Percentiles rank a stretch among this genome's conserved stretches.
Conservation (phyloP, 495 filamentous ascomycete genomes). For the Neurospora hispaniola region DNA sequence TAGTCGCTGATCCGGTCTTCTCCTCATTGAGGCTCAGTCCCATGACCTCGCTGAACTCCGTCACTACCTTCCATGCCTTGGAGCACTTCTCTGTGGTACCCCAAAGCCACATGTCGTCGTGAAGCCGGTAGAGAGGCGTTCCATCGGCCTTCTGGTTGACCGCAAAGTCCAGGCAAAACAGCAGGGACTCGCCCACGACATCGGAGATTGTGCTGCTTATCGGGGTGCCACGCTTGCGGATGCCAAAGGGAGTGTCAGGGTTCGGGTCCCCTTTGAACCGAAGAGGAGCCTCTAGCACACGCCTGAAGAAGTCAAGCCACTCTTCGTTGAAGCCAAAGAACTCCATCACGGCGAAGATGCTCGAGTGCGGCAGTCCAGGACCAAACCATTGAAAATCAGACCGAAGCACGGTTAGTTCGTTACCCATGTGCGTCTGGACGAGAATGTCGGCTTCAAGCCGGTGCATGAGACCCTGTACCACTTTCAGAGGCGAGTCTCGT, state of each 20-base stretch:
- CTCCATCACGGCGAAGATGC: conserved; percentile 44
- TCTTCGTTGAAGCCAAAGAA: conserved; percentile 49
- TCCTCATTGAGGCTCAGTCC: conserved; percentile 49
- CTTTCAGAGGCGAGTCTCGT: conserved; percentile 11
- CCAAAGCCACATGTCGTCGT: conserved; percentile 67
- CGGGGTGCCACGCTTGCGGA: conserved; percentile 47
- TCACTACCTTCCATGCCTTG: conserved; percentile 48
- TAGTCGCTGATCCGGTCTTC: conserved; percentile 46
- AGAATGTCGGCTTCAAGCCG: conserved; percentile 49
- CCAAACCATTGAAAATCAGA: conserved; percentile 56
- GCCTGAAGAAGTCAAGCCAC: conserved; percentile 55
- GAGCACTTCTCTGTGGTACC: conserved; percentile 43
- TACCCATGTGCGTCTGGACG: conserved; percentile 39
- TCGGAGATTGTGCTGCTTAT: conserved; percentile 47
- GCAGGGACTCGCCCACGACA: conserved; percentile 47
- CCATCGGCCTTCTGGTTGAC: conserved; percentile 48
- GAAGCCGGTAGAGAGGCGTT: conserved; percentile 49
- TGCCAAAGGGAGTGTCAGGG: conserved; percentile 14
- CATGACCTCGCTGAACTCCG: conserved; percentile 40
- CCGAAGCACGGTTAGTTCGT: conserved; percentile 46
- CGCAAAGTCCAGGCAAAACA: conserved; percentile 58
- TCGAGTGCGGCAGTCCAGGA: conserved; percentile 48
- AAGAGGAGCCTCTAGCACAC: conserved; percentile 48
- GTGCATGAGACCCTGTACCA: conserved; percentile 50
- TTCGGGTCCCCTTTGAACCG: conserved; percentile 30